Evolutionary conservation across 805 yeast species (phyloP), one percentile per base, ranked within the genome.

Genomic region (Yarrowia divulgata): DNA sequence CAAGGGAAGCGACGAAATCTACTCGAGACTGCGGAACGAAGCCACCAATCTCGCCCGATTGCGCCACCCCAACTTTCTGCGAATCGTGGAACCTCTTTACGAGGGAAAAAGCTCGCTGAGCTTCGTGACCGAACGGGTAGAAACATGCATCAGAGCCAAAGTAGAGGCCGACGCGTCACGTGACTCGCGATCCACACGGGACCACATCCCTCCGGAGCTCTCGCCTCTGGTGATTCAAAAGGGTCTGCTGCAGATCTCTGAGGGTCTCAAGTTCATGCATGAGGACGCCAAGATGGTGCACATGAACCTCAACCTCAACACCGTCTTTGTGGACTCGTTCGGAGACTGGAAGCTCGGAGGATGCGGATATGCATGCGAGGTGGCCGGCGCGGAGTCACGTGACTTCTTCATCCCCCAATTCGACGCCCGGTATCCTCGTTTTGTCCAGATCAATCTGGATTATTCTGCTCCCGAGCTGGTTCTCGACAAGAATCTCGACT

Each of bases 331-430:
- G 19, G 93, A 90, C 73, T 89, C 87, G 16, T 77, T 78, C 69
- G 93, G 96, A 5, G 98, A 95, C 79, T 95, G 99, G 98, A 95
- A 94, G 77, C 77, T 95, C 1, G 85, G 90, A 8, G 98, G 98
- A 0, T 83, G 95, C 70, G 88, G 85, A 66, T 79, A 85, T 63
- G 71, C 77, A 5, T 34, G 50, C 40, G 80, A 80, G 64, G 85
- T 80, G 74, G 84, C 80, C 77, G 85, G 81, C 75, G 90, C 81
- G 73, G 71, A 83, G 50, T 80, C 78, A 49, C 83, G 83, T 4
- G 91, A 88, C 69, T 90, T 82, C 75, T 87, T 83, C 72, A 80
- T 91, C 55, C 90, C 91, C 74, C 90, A 89, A 62, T 84, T 85
- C 71, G 93, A 92, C 72, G 88, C 93, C 7, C 80, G 95, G 62